Evolutionary conservation across 192 early-diverging fungal genomes (phyloP).

Genomic region (Neocallimastix lanati): DNA sequence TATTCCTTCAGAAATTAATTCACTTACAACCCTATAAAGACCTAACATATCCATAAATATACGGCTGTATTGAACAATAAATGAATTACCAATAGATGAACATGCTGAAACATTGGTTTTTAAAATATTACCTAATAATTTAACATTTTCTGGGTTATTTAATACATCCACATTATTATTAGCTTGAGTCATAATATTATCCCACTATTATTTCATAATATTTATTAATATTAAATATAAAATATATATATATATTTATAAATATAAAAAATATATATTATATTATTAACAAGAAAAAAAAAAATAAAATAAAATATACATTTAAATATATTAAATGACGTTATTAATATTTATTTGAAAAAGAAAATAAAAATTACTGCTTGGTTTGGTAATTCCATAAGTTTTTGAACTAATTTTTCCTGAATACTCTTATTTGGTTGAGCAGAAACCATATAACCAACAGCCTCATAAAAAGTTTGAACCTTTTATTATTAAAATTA

Average conservation of each 20-base stretch:
- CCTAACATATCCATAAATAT: slow-evolving; percentile 83
- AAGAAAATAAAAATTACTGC: too few relatives aligned
- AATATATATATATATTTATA: too few relatives aligned
- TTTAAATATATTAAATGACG: too few relatives aligned
- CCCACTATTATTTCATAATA: slow-evolving; percentile 37
- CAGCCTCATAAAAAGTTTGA: slow-evolving; percentile 96
- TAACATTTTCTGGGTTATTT: slow-evolving; percentile 64
- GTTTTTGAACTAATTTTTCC: slow-evolving; percentile 60
- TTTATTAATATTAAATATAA: too few relatives aligned
- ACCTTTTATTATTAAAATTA: slow-evolving; percentile 18
- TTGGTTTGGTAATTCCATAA: slow-evolving; percentile 78
- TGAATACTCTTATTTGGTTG: slow-evolving; percentile 64
- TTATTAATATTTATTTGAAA: too few relatives aligned
- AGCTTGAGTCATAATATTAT: slow-evolving; percentile 53
- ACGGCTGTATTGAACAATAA: slow-evolving; percentile 68
- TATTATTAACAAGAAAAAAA: too few relatives aligned
- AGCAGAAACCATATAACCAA: slow-evolving; percentile 93
- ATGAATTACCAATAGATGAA: slow-evolving; percentile 68
- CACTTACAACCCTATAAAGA: slow-evolving; percentile 76
- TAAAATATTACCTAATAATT: slow-evolving; percentile 77
- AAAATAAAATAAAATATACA: too few relatives aligned
- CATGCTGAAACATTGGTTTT: slow-evolving; percentile 92
- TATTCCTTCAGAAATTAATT: slow-evolving; percentile 59
- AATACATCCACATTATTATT: slow-evolving; percentile 44
- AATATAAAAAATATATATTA: too few relatives aligned